Evolutionary conservation across 345 rosid genomes (phyloP), one percentile per base, ranked within the genome.

Genomic region (Dipteronia sinensis): DNA sequence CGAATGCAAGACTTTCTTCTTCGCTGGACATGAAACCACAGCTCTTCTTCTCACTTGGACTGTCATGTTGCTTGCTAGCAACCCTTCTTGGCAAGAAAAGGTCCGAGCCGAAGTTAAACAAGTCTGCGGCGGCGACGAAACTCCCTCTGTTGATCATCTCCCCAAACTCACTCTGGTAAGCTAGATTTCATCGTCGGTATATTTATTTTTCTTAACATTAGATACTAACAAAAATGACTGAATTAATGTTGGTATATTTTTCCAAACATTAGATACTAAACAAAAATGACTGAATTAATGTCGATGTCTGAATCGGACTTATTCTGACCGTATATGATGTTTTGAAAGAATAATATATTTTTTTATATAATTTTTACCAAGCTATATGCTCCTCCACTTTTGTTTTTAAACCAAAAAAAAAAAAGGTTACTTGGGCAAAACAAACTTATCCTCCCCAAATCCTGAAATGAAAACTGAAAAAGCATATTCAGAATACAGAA

Each of bases 1-100:
- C 68, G 98, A 94, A 69, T 92, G 97, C 88, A 96, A 96, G 65
- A 96, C 99, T 38, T 94, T 96, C 86, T 94, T 94, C 86, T 96
- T 96, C 69, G 95, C 98, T 6, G 99, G 99, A 47, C 98, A 96
- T 71, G 99, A 96, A 82, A 94, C 99, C 13, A 92, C 98, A 3
- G 87, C 99, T 29, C 87, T 92, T 38, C 83, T 94, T 58, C 95
- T 96, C 62, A 96, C 99, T 1, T 96, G 99, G 99, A 91, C 98
- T 4, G 80, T 87, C 69, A 94, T 96, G 98, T 90, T 96, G 17
- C 88, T 96, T 0, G 97, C 98, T 23, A 88, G 86, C 80, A 89
- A 92, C 76, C 94, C 98, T 34, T n/a, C 76, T 20, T 96, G 99
- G 99, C 99, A 96, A 79, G 89, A 96, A 8, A 92, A 86, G 66